Conservation (phyloP, 371 early-diverging fungal genomes). For the Mortierella sp. region DNA sequence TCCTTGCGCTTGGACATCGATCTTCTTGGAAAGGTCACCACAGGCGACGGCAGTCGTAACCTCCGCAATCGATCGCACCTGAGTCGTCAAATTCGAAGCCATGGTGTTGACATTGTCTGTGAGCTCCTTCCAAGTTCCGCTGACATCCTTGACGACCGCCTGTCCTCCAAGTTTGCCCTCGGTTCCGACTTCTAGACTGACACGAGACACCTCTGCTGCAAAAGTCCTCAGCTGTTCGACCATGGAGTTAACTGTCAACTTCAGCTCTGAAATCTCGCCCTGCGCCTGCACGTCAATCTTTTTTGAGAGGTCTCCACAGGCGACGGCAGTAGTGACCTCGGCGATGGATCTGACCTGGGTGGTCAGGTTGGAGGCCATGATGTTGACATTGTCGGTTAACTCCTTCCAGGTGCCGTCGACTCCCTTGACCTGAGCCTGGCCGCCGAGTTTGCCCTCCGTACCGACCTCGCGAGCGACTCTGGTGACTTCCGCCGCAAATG, state of each 20-base stretch:
- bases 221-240: constrained; percentile 69
- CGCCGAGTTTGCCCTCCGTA: constrained; percentile 76
- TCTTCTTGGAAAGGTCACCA: constrained; percentile 64
- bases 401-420: constrained; percentile 82
- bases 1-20: constrained; percentile 62
- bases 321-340: constrained; percentile 73
- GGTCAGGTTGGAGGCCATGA: constrained; percentile 75
- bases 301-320: constrained; percentile 75
- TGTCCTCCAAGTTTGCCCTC: constrained; percentile 67
- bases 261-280: constrained; percentile 71
- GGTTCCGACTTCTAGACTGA: constrained; percentile 63
- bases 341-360: constrained; percentile 80
- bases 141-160: constrained; percentile 63
- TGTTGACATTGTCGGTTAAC: constrained; percentile 76
- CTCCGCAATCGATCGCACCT: constrained; percentile 68
- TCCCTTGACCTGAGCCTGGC: constrained; percentile 67
- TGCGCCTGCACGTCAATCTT: constrained; percentile 74
- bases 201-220: constrained; percentile 64
- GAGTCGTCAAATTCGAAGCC: constrained; percentile 69
- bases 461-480: constrained; percentile 76
- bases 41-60: constrained; percentile 69
- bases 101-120: constrained; percentile 71
- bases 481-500: constrained; percentile 67
- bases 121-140: constrained; percentile 67
- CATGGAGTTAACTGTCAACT: constrained; percentile 73